Evolutionary conservation across 169 alveolate species (phyloP), one percentile per base, ranked within the genome.

Genomic region (Plasmodium inui): DNA sequence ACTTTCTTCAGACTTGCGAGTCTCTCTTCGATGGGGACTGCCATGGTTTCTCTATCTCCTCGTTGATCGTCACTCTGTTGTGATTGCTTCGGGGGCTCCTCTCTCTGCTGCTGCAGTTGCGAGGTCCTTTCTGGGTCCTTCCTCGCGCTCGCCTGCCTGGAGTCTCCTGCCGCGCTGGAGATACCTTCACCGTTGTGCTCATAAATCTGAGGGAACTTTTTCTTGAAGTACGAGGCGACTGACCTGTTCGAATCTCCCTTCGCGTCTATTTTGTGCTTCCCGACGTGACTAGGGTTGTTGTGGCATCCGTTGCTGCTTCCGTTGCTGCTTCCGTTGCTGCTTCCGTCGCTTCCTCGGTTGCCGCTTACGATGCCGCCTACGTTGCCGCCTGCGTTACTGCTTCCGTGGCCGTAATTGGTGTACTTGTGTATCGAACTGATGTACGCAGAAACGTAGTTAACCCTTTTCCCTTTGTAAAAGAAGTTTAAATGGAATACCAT

Each of bases 401-500:
- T 14, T 1, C 37, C 55, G 34, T 19, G 28, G 84, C 80, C 50
- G 70, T 37, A 2, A 57, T 37, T 61, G 26, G 39, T 83, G 46
- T 34, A 17, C 10, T 55, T 34, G 61, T 57, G 76, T 32, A 41
- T 6, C 10, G 78, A 14, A 32, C 37, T 74, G 39, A 70, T 76
- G 41, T 76, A 74, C 19, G 93, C 93, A 22, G 86, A 73, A 53
- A 74, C 82, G 61, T 70, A 86, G 81, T 53, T 53, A n/a, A 41
- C 70, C 85, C 85, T 50, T 4, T 78, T 86, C 6, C 86, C 85
- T 57, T 76, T 86, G 46, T 28, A 22, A 74, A 86, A 53, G 73
- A 86, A 1, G 67, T 74, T 76, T 86, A 78, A 57, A 74, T 86
- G 93, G 86, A 86, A 74, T 34, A 78, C 93, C 93, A 78, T 86